A percentile compares a stretch with the other conserved stretches of the same genome.
Conservation (phyloP, 208 protist genomes). For the Trypanosoma cruzi region DNA sequence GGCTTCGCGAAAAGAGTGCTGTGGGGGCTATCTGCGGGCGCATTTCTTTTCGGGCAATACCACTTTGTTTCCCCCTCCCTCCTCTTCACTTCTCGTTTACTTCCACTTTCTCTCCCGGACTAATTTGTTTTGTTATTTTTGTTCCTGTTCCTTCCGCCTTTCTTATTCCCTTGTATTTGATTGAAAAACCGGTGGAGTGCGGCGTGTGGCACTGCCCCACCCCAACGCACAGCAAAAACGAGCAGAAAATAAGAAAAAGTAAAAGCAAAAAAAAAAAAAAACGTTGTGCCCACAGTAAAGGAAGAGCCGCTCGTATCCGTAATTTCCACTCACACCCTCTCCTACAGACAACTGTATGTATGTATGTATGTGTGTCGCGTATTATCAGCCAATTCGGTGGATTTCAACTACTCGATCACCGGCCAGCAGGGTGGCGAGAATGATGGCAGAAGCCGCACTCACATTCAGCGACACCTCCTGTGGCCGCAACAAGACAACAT, state of each 20-base stretch:
- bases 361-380: not conserved
- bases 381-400: not conserved
- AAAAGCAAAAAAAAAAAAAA: constrained; percentile 19
- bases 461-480: constrained; percentile 85
- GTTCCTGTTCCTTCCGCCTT: not conserved
- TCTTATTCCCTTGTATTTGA: not conserved
- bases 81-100: no score
- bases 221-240: not conserved
- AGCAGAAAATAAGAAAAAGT: not conserved
- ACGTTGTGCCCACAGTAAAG: not conserved
- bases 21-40: no score
- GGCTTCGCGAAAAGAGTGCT: not conserved
- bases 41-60: not conserved
- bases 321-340: no score
- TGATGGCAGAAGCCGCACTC: constrained; percentile 64
- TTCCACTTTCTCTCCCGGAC: not conserved
- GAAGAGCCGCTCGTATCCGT: no score
- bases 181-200: not conserved
- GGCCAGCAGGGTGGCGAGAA: constrained; percentile 46
- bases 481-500: constrained; percentile 31
- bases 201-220: not conserved
- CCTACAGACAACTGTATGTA: not conserved
- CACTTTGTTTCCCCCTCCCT: not conserved
- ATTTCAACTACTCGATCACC: constrained; percentile 22
- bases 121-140: not conserved